phyloP scores from a whole-genome alignment of 2,329 filamentous ascomycete species.

The Epichloe scottii region DNA sequence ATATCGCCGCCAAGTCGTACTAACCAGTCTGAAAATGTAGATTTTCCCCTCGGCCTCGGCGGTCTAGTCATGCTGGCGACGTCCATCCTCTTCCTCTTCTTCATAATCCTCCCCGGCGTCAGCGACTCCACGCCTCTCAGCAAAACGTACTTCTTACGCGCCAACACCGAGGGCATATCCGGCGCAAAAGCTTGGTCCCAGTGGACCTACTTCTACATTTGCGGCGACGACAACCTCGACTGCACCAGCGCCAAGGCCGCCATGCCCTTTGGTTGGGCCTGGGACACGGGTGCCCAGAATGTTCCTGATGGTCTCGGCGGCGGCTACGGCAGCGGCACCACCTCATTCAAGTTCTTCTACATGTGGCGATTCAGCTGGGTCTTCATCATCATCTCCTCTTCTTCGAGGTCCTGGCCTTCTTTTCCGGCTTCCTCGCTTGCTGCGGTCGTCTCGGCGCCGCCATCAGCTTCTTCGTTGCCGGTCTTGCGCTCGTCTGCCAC shows the following conservation, averaged over 20 bases:
- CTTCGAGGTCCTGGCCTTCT: constrained; percentile 57
- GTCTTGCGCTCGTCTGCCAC: constrained; percentile 56
- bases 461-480: constrained; percentile 45
- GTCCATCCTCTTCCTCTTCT: constrained; percentile 42
- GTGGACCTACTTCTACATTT: constrained; percentile 88
- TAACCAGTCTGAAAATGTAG: constrained; percentile 12
- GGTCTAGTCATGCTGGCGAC: constrained; percentile 37
- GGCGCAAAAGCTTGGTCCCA: constrained; percentile 56
- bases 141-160: constrained; percentile 75
- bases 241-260: constrained; percentile 53
- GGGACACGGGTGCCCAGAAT: constrained; percentile 34
- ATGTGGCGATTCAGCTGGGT: constrained; percentile 89
- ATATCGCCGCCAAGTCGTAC: neutral
- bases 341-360: constrained; percentile 56
- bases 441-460: constrained; percentile 59
- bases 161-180: constrained; percentile 60
- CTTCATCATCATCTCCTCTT: constrained; percentile 78
- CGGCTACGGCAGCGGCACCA: constrained; percentile 39
- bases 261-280: constrained; percentile 60
- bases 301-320: constrained; percentile 37
- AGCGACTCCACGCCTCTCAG: constrained; percentile 44
- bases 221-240: constrained; percentile 49
- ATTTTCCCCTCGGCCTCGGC: constrained; percentile 27
- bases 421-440: constrained; percentile 56
- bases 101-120: constrained; percentile 45